These are phyloP conservation scores for Talaromyces albobiverticillius DNA, from an alignment of 2,329 filamentous ascomycete species.

Conservation along the genomic window DNA sequence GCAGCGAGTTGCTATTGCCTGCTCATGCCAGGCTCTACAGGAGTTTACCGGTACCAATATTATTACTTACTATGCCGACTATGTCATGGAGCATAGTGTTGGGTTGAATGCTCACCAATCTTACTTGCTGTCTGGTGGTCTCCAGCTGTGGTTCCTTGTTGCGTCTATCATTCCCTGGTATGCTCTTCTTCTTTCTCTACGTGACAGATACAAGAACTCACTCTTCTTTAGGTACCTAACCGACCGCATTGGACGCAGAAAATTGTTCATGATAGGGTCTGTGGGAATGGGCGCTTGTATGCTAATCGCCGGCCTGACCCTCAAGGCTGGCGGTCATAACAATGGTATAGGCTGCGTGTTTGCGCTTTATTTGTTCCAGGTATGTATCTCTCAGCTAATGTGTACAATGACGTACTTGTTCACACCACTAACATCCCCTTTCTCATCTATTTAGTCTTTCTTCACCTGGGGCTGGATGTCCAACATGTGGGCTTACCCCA, in stretches of 20 bases:
- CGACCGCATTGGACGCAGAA: constrained; percentile 55
- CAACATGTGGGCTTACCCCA: constrained; percentile 18
- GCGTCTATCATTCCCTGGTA: constrained; percentile 17
- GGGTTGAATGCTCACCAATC: constrained; percentile 39
- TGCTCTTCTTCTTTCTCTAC: constrained; percentile 42
- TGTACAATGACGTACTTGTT: background rate
- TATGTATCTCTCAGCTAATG: background rate
- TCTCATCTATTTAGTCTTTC: constrained; percentile 7
- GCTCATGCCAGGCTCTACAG: constrained; percentile 57
- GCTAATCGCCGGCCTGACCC: constrained; percentile 15
- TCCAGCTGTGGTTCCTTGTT: constrained; percentile 39
- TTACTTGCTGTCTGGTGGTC: constrained; percentile 44
- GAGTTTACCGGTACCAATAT: constrained; percentile 46
- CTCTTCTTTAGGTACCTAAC: constrained; percentile 38
- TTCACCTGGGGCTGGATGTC: constrained; percentile 19
- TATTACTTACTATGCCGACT: constrained; percentile 46
- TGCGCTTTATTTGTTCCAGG: constrained; percentile 17
- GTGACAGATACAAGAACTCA: constrained; percentile 40
- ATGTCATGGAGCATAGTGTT: constrained; percentile 42
- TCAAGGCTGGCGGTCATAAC: constrained; percentile 13
- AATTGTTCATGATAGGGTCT: constrained; percentile 69
- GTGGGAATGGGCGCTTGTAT: constrained; percentile 49
- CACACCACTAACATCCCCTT: background rate
- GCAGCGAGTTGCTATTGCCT: constrained; percentile 55
- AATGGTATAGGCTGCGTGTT: constrained; percentile 16